Evolutionary conservation across 2,329 filamentous ascomycete species (phyloP).

Genomic region (Botrytis sinoallii): DNA sequence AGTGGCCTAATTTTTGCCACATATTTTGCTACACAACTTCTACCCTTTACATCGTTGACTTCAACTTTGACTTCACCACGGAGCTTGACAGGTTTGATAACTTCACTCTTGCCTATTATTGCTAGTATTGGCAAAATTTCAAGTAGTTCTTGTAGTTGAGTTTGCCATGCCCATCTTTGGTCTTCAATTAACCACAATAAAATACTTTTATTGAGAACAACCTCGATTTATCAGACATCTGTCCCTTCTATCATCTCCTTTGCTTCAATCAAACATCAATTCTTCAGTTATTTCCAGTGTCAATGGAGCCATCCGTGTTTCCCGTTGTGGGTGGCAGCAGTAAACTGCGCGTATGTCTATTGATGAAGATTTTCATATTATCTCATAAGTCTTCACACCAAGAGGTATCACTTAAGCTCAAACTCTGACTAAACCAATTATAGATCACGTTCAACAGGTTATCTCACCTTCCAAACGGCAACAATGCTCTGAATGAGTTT

Average conservation of each 20-base stretch:
- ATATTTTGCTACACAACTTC: background rate
- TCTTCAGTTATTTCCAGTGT: background rate
- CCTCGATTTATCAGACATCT: background rate
- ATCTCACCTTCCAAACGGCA: slow-evolving; percentile 45
- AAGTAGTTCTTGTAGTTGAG: slow-evolving; percentile 1
- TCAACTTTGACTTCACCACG: background rate
- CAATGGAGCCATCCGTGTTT: background rate
- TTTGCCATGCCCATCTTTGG: background rate
- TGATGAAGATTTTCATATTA: background rate
- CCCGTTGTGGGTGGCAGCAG: background rate
- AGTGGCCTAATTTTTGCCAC: background rate
- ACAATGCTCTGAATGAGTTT: slow-evolving; percentile 44
- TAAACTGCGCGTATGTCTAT: slow-evolving; percentile 5
- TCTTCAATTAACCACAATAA: background rate
- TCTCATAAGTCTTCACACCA: background rate
- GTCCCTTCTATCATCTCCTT: background rate
- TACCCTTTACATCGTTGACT: background rate
- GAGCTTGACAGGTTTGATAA: background rate
- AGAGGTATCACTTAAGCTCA: background rate
- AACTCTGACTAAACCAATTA: background rate
- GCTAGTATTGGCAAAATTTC: background rate
- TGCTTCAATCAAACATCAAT: background rate
- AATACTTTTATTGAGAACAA: background rate
- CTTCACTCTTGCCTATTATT: background rate
- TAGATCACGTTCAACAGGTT: slow-evolving; percentile 48